Percentiles rank a stretch among this genome's conserved stretches.
Conservation (phyloP, 306 rosid genomes). For the Calophaca sinica region DNA sequence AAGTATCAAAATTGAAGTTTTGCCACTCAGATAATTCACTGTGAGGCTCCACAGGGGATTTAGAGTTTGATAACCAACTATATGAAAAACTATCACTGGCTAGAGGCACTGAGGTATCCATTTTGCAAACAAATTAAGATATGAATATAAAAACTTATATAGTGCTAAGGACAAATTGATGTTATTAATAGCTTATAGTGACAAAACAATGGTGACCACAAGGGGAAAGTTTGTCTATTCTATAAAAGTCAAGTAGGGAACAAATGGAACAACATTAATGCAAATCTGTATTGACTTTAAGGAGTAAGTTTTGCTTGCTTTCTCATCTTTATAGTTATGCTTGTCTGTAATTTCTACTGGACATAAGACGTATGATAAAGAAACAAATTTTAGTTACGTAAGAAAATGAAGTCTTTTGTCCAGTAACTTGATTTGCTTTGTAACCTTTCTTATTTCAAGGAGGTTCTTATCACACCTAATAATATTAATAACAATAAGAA, state of each 20-base stretch:
- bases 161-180: slow-evolving; percentile 46
- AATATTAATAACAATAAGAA: not conserved
- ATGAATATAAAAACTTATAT: slow-evolving; percentile 39
- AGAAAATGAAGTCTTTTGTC: not conserved
- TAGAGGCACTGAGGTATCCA: slow-evolving; percentile 59
- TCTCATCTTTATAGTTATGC: slow-evolving; percentile 41
- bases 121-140: slow-evolving; percentile 30
- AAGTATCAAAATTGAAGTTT: slow-evolving; percentile 59
- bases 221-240: slow-evolving; percentile 57
- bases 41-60: slow-evolving; percentile 19
- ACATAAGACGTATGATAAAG: slow-evolving; percentile 22
- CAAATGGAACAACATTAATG: slow-evolving; percentile 61
- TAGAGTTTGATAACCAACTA: slow-evolving; percentile 66
- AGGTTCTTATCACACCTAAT: slow-evolving; percentile 25
- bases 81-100: slow-evolving; percentile 77
- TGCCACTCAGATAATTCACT: too few relatives aligned
- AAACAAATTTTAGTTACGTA: not conserved
- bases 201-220: slow-evolving; percentile 63
- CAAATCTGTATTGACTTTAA: slow-evolving; percentile 49
- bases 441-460: not conserved
- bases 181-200: slow-evolving; percentile 53
- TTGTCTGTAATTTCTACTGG: slow-evolving; percentile 30
- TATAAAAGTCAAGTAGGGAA: slow-evolving; percentile 62
- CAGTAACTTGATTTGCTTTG: slow-evolving; percentile 14
- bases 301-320: slow-evolving; percentile 40